Evolutionary conservation across 345 rosid genomes (phyloP), one percentile per base, ranked within the genome.

Genomic region (Citrus trifoliata): DNA sequence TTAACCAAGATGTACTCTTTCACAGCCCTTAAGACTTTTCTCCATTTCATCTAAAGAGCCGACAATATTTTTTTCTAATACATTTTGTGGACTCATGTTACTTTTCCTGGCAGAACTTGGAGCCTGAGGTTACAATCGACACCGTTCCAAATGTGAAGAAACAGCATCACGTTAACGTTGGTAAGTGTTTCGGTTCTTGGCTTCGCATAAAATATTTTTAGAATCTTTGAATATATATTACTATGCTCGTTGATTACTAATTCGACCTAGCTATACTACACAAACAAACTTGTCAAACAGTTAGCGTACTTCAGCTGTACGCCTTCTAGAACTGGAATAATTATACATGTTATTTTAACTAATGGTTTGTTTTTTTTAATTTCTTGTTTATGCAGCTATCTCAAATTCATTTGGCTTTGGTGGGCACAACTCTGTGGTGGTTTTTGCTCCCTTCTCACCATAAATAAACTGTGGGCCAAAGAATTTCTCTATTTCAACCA

Each of bases 371-470:
- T 62, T n/a, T n/a, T n/a, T 0, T 28, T 3, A 13, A 46, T 46
- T 63, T 69, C 30, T 7, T 55, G 10, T 51, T 27, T 30, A 4
- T 80, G 82, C 90, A 90, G 94, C 77, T 61, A 90, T 88, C 79
- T 90, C 92, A 28, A 90, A 90, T 70, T 90, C 92, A 64, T 86
- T 90, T 62, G 92, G 90, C 56, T 88, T 90, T 55, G 91, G 94
- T 14, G 92, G 94, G 33, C 94, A 86, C 85, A 90, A 90, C 60
- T 89, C 91, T 0, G 94, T 88, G 78, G 90, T 90, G 32, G 94
- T 89, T 69, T 89, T 90, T 70, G 90, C 92, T 71, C 89, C 92
- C 22, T 90, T 85, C 82, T 61, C 24, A 38, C 84, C 88, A 35
- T 89, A 66, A 61, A 74, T 53, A 59, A 53, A 76, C 14, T 63